Base-by-base conservation (phyloP, 352 stramenopile genomes). In the Detonula confervacea region DNA sequence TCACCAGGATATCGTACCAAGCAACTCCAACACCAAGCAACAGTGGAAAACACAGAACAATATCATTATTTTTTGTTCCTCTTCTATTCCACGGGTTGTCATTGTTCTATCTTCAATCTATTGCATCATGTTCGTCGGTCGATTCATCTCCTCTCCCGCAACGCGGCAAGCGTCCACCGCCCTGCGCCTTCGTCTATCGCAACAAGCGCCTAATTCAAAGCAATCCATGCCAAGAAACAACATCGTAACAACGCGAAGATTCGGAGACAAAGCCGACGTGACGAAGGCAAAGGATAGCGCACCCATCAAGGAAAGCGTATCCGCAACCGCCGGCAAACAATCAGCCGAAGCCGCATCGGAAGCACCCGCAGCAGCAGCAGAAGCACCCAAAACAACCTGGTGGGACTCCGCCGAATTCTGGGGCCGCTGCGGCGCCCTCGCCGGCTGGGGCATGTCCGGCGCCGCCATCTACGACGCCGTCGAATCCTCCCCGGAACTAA, bases 401-500 rank as follows among this genome's bases (percentile, higher is more conserved):
- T 94, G 89, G 89, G 66, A 84, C 18, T 76, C 51, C 24, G 70
- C 87, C 22, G 63, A 88, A 76, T 91, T 88, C 27, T 94, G 89
- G 89, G 89, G 87, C 33, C 56, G 70, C 27, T 61, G 80, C 12
- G 89, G 89, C 42, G 85, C 84, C 9, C 33, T 92, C 11, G 89
- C 89, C 16, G 87, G 80, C 61, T 77, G 73, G 65, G 88, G 88
- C 29, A 94, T 94, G 86, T 91, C 80, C 49, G 86, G 85, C 24
- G 91, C 95, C 35, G 96, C 96, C 8, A 97, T 92, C 66, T 97
- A 95, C 49, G 92, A 96, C 52, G 93, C 91, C 12, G 82, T 92
- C 22, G 42, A 87, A 65, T 82, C 85, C 69, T 85, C 81, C 20
- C 88, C 89, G 2, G 91, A 95, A 63, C 61, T 94, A 0, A 95